phyloP scores from a whole-genome alignment of 2,329 filamentous ascomycete species.

The Fusarium sp. region DNA sequence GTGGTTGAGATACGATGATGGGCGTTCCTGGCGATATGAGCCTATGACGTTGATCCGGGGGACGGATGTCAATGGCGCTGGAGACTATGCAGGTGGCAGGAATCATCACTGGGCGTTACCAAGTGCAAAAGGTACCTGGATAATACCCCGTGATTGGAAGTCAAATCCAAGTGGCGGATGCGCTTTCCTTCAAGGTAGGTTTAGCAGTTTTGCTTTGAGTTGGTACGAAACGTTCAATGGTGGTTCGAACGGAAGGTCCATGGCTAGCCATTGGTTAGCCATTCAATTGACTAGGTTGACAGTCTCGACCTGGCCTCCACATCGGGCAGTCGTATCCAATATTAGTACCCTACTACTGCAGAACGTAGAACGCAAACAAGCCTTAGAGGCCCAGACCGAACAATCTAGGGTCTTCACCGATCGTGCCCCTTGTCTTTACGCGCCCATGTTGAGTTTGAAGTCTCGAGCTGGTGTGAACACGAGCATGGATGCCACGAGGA shows the following conservation, averaged over 20 bases:
- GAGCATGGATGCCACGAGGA: conserved; percentile 39
- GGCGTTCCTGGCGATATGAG: conserved; percentile 31
- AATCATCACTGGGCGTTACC: conserved; percentile 23
- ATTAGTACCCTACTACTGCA: conserved; percentile 1
- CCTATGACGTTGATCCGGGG: conserved; percentile 16
- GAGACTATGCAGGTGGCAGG: conserved; percentile 21
- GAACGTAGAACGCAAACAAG: too few species aligned
- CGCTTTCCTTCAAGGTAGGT: conserved; percentile 16
- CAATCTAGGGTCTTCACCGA: conserved; percentile 9
- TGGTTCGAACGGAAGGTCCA: neutral
- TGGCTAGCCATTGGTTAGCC: neutral
- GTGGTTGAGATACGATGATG: conserved; percentile 2
- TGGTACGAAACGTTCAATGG: conserved; percentile 10
- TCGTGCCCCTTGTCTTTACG: conserved; percentile 6
- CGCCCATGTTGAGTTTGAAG: conserved; percentile 1
- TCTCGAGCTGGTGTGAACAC: conserved; percentile 25
- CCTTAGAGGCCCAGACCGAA: conserved; percentile 2
- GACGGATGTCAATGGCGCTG: conserved; percentile 14
- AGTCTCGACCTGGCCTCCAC: conserved; percentile 3
- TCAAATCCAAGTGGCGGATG: conserved; percentile 20
- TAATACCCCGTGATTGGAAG: conserved; percentile 29
- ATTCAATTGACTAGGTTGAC: neutral
- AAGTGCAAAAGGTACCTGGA: conserved; percentile 15
- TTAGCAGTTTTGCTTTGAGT: conserved; percentile 18
- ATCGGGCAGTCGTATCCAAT: conserved; percentile 10